Conservation (phyloP, 2,329 filamentous ascomycete genomes). For the Colletotrichum limetticola region DNA sequence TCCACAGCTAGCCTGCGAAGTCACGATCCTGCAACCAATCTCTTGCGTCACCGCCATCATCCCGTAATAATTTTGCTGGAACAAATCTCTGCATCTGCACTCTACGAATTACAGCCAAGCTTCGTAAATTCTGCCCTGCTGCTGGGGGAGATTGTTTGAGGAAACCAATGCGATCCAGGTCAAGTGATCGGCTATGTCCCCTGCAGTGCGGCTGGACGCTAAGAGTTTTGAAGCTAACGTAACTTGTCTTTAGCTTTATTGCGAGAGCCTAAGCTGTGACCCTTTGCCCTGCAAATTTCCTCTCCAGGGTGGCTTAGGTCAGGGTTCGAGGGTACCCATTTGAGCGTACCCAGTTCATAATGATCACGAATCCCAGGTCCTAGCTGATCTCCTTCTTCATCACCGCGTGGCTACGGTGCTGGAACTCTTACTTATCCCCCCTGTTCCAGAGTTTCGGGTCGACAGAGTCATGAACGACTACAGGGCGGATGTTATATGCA, state of each 20-base stretch:
- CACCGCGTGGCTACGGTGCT: background rate
- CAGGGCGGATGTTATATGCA: background rate
- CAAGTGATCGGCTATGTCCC: slow-evolving; percentile 11
- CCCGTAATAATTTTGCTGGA: too few relatives aligned
- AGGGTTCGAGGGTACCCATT: background rate
- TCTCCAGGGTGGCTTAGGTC: background rate
- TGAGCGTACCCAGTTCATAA: background rate
- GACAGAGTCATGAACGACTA: background rate
- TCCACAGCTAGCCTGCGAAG: background rate
- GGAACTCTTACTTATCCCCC: background rate
- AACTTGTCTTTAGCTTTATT: slow-evolving; percentile 5
- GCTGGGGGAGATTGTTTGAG: background rate
- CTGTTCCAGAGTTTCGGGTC: background rate
- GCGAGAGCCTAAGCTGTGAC: background rate
- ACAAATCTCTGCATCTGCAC: background rate
- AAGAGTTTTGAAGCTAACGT: background rate
- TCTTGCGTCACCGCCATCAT: background rate
- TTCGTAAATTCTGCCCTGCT: background rate
- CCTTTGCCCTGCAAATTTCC: slow-evolving; percentile 1
- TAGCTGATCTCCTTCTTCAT: background rate
- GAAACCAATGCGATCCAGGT: background rate
- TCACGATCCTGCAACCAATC: background rate
- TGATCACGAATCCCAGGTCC: background rate
- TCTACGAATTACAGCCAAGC: background rate
- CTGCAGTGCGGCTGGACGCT: slow-evolving; percentile 33